Base-by-base conservation (phyloP, 805 yeast genomes). In the Candida ovalis region DNA sequence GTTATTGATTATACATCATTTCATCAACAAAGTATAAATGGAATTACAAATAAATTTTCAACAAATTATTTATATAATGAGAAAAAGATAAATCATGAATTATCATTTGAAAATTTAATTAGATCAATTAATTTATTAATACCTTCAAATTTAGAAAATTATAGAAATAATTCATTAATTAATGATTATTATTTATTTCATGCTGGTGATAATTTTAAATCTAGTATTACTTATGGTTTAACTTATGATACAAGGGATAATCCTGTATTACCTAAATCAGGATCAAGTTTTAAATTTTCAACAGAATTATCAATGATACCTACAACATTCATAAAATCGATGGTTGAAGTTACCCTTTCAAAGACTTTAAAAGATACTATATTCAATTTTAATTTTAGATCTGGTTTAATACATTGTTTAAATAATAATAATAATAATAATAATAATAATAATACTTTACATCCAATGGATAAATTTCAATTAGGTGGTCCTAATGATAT, bases 401-500 rank as follows among this genome's bases (percentile, higher is more conserved):
- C 59, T 1, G 73, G 73, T 1, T 25, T 63, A 7, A 51, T 63
- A 1, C 57, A 53, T 24, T 23, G 25, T 33, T 55, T 49, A 39
- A 39, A 58, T 12, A 35, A 61, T 5, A 23, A 43, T 17, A 39
- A 58, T 12, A 35, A 61, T 5, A 23, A 43, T 17, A 39, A 58
- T 12, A 35, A 61, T 5, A 23, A 43, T 17, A 39, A 58, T 12
- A 35, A 61, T 5, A 23, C 42, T 17, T 52, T 71, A 13, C 72
- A 67, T 53, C 64, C 79, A 7, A 67, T 79, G 65, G 84, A 80
- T 59, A 64, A 80, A 41, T 79, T 78, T 48, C 76, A 72, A 55
- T 64, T 74, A 3, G 84, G 84, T n/a, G 84, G 84, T 1, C 78
- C 84, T 12, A 79, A 78, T 53, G 84, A 79, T 51, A 72, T 80